Base-by-base conservation (phyloP, 371 early-diverging fungal genomes). In the Lichtheimia ornata region DNA sequence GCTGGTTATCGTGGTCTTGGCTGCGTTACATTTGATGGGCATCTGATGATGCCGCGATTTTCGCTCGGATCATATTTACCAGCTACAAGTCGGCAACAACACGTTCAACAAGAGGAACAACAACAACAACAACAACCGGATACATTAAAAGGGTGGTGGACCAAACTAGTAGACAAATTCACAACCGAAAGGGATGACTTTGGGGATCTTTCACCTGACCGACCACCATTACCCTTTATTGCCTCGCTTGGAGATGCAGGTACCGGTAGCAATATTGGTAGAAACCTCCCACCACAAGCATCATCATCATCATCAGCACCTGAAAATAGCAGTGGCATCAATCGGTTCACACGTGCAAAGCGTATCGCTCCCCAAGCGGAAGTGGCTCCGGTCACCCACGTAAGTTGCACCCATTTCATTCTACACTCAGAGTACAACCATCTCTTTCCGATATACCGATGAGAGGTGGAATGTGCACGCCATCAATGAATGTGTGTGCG, bases 11-110 rank as follows among this genome's bases (percentile, higher is more conserved):
- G 57, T 56, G 57, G 24, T 56, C 35, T 56, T 44, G 22, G 57
- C 42, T 56, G 22, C 44, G 43, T 27, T n/a, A 35, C 35, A 24
- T 47, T 35, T 50, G 27, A 50, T 27, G 27, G 49, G 59, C 50
- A 47, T 35, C 50, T 14, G 59, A 58, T 22, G 50, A 58, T 58
- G 59, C 59, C 59, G 24, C 59, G 49, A 50, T 58, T 58, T 50
- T 58, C 50, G 50, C 50, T 58, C 50, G 59, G 59, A 58, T 50
- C 59, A 58, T 41, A 47, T 47, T 35, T 35, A 35, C 35, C 35
- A 35, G 35, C 35, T 35, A 9, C 35, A 35, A 35, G 35, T 35
- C 35, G 35, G 35, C 35, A 35, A 35, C 28, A 28, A 28, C 30
- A 30, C 7, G 7, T 30, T 30, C 30, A 30, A 30, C 35, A 35